Conservation (phyloP, 2,329 filamentous ascomycete species). For the Lomentospora prolificans region DNA sequence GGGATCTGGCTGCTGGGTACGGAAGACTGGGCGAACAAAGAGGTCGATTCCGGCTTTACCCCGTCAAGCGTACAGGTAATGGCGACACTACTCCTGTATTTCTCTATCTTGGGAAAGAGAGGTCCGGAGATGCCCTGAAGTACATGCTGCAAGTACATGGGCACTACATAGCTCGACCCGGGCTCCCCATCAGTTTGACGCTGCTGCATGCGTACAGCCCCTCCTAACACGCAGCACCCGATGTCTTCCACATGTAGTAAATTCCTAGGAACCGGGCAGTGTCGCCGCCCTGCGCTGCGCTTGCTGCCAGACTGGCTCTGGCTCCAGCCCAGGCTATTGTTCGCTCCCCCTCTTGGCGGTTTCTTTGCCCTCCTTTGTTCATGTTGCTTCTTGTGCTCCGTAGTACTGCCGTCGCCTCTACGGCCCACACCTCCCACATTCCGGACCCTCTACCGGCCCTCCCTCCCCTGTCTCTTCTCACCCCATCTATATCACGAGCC, state of each 20-base stretch:
- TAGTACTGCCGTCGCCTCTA: background rate
- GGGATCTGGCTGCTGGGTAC: background rate
- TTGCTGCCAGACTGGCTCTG: background rate
- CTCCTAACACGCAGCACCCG: background rate
- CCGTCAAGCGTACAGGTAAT: background rate
- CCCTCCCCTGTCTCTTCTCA: slow-evolving; percentile 11
- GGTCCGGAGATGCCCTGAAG: background rate
- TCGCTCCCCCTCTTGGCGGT: background rate
- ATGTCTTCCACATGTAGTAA: slow-evolving; percentile 1
- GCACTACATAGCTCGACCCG: background rate
- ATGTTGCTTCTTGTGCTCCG: background rate
- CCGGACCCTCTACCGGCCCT: slow-evolving; percentile 1
- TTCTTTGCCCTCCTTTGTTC: background rate
- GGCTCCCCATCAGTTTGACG: background rate
- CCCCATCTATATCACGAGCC: slow-evolving; percentile 11
- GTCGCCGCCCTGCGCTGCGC: background rate
- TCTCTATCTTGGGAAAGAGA: slow-evolving; percentile 1
- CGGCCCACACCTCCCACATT: slow-evolving; percentile 2
- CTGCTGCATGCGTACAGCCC: background rate
- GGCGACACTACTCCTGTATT: background rate
- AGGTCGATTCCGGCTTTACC: background rate
- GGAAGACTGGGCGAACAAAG: background rate
- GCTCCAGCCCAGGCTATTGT: background rate
- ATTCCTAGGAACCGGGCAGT: background rate
- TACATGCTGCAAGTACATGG: background rate